Conservation (phyloP, 2,329 filamentous ascomycete species). For the Geoglossum cookeanum region DNA sequence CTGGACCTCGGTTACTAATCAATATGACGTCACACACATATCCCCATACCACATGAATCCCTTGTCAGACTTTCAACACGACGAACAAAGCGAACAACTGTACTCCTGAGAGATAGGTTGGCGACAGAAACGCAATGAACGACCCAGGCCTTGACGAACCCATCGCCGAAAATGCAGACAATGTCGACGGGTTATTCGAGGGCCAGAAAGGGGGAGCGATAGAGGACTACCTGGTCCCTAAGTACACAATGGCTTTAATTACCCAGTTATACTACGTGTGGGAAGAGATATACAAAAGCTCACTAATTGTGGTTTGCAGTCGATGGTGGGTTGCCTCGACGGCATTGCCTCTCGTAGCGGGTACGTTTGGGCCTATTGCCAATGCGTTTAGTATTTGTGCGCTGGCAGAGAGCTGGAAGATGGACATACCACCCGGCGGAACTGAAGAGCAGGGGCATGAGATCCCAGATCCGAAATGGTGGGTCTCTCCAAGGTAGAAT, state of each 20-base stretch:
- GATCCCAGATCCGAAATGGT: conserved; percentile 35
- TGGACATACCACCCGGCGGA: conserved; percentile 26
- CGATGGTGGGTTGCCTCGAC: conserved; percentile 44
- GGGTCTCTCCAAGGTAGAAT: conserved; percentile 8
- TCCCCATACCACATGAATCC: no score
- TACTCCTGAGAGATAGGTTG: no score
- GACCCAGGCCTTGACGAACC: conserved; percentile 34
- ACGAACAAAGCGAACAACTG: no score
- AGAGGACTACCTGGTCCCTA: conserved; percentile 24
- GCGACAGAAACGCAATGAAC: conserved; percentile 20
- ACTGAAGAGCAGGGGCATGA: conserved; percentile 25
- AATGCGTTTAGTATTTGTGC: conserved; percentile 36
- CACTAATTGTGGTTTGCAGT: conserved; percentile 12
- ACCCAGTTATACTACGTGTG: no score
- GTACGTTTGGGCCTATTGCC: conserved; percentile 35
- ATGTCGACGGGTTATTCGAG: conserved; percentile 20
- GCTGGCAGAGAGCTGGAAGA: conserved; percentile 35
- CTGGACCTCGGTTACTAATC: no score
- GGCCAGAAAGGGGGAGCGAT: conserved; percentile 20
- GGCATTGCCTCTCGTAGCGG: conserved; percentile 35
- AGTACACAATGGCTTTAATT: conserved; percentile 12
- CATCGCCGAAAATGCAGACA: conserved; percentile 27
- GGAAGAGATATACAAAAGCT: no score
- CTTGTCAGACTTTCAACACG: no score
- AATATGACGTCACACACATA: no score